Conservation (phyloP, 805 yeast species). For the Cyberlindnera sargentensis region DNA sequence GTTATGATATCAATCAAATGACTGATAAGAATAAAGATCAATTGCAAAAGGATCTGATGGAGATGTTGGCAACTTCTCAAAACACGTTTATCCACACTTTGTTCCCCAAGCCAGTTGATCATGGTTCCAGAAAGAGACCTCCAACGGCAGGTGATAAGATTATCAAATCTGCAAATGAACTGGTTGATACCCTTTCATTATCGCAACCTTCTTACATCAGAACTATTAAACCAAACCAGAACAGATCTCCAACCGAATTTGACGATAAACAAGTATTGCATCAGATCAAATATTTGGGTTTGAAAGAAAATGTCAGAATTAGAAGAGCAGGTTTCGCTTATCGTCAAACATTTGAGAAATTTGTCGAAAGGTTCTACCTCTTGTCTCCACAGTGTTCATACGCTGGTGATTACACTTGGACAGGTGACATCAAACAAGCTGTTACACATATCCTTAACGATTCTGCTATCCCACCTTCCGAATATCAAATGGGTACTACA, state of each 20-base stretch:
- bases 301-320: conserved; percentile 94
- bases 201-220: conserved; percentile 96
- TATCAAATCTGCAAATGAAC: conserved; percentile 80
- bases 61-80: conserved; percentile 63
- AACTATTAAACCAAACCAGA: conserved; percentile 95
- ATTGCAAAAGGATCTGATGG: conserved; percentile 79
- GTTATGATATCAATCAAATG: conserved; percentile 82
- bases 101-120: conserved; percentile 61
- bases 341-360: conserved; percentile 92
- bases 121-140: conserved; percentile 71
- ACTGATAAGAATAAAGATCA: conserved; percentile 97
- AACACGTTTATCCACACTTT: conserved; percentile 53
- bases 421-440: conserved; percentile 51
- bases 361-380: conserved; percentile 88
- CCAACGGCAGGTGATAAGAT: conserved; percentile 97
- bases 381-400: conserved; percentile 86
- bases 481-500: conserved; percentile 86
- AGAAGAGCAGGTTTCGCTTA: conserved; percentile 99
- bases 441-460: conserved; percentile 45
- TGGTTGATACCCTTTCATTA: conserved; percentile 82
- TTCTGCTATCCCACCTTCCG: conserved; percentile 65
- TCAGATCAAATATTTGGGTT: conserved; percentile 91
- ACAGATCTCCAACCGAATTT: conserved; percentile 83
- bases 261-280: conserved; percentile 87
- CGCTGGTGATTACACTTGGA: conserved; percentile 74